A percentile compares a stretch with the other conserved stretches of the same genome.
These are phyloP conservation scores for Eimeria zaria DNA, from an alignment of 169 alveolate species.

Conservation along the genomic window DNA sequence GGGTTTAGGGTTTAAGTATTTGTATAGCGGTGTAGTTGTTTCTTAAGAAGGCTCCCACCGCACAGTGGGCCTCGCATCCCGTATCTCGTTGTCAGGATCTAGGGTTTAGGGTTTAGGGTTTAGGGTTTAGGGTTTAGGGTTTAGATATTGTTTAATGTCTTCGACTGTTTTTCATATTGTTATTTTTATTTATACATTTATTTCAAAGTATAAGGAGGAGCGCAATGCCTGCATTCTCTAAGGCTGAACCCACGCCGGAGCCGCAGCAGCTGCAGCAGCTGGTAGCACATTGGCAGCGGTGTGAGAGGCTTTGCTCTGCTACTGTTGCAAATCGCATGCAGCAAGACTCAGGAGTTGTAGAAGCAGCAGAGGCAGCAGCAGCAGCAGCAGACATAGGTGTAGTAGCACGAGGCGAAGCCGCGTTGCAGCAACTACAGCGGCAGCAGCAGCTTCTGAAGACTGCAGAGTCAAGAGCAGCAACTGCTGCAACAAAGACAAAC, in stretches of 20 bases:
- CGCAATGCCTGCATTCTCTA: neutral
- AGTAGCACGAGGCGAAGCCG: slow-evolving; percentile 86
- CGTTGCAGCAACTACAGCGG: neutral
- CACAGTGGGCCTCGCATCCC: no score
- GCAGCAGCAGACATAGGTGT: slow-evolving; percentile 94
- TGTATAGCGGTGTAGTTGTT: no score
- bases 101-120: slow-evolving; percentile 7
- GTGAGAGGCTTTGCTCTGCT: neutral
- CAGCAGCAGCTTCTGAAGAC: slow-evolving; percentile 8
- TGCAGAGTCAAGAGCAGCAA: slow-evolving; percentile 1
- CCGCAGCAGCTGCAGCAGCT: slow-evolving; percentile 52
- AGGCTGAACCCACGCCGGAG: neutral
- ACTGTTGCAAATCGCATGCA: neutral
- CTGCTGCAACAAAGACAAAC: neutral
- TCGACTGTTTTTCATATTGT: neutral
- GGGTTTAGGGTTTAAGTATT: no score
- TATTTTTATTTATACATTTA: neutral
- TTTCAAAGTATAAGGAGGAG: neutral
- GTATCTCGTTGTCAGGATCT: neutral
- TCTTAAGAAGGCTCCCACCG: no score
- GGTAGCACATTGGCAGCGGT: neutral
- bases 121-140: slow-evolving; percentile 39
- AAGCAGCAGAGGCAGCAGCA: slow-evolving; percentile 93
- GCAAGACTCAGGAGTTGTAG: neutral
- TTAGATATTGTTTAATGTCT: neutral